A percentile compares a stretch with the other conserved stretches of the same genome.
phyloP scores from a whole-genome alignment of 2,329 filamentous ascomycete genomes.

The Ophiostoma himal-ulmi region DNA sequence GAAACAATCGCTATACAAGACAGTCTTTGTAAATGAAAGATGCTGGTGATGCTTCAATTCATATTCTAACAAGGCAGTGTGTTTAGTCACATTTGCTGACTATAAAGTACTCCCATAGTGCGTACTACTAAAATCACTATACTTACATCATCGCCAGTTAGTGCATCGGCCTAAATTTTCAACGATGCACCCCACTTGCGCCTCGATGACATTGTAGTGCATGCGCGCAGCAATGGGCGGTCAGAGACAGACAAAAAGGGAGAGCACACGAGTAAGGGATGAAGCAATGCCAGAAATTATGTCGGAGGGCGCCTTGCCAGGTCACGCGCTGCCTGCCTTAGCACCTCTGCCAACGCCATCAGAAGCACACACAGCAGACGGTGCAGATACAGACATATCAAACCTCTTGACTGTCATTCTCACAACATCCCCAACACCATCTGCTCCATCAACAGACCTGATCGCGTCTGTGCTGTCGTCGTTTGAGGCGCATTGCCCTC shows the following conservation, averaged over 20 bases:
- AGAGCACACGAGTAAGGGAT: neutral
- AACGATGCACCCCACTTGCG: neutral
- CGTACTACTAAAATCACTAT: neutral
- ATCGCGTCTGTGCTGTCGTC: slow-evolving; percentile 43
- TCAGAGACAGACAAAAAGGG: neutral
- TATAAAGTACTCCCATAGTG: neutral
- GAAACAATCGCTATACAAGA: too few relatives aligned
- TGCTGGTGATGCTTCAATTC: too few relatives aligned
- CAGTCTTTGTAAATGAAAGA: too few relatives aligned
- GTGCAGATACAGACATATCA: slow-evolving; percentile 8
- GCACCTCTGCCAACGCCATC: neutral
- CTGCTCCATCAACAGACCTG: slow-evolving; percentile 48
- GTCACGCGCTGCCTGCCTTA: neutral
- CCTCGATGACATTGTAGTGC: neutral
- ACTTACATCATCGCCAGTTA: neutral
- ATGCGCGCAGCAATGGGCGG: neutral
- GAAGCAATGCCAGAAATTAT: neutral
- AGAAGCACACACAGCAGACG: neutral
- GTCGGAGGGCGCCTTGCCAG: neutral
- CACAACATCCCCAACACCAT: slow-evolving; percentile 52
- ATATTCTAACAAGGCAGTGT: too few relatives aligned
- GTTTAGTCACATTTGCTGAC: neutral
- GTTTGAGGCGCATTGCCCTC: slow-evolving; percentile 40
- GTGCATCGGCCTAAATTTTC: slow-evolving; percentile 7
- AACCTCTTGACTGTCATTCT: slow-evolving; percentile 42